phyloP scores from a whole-genome alignment of 345 rosid genomes.

The Salix exigua region DNA sequence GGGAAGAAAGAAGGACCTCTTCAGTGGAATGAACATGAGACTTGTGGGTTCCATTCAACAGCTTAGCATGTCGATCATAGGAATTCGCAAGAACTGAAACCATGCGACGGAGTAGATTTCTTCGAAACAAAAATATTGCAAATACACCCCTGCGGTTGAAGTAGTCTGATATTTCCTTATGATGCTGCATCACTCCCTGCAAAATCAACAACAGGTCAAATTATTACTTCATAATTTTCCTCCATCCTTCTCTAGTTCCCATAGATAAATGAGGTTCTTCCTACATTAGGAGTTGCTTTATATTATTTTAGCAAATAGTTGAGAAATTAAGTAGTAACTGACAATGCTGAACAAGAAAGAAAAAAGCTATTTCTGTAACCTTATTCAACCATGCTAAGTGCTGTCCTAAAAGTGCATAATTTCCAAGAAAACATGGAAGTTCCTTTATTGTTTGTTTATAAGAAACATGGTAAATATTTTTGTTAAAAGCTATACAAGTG shows the following conservation, averaged over 20 bases:
- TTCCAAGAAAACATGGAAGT: not conserved
- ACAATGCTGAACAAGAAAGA: not conserved
- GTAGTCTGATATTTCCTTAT: slow-evolving; percentile 61
- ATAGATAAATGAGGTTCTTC: not conserved
- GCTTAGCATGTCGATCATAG: slow-evolving; percentile 75
- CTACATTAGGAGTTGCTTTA: not conserved
- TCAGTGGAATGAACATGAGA: slow-evolving; percentile 91
- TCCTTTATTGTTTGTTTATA: too few species aligned
- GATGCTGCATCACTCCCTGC: slow-evolving; percentile 79
- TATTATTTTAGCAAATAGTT: not conserved
- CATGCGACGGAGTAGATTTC: slow-evolving; percentile 77
- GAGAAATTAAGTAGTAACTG: not conserved
- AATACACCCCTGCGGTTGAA: slow-evolving; percentile 82
- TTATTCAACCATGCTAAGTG: not conserved
- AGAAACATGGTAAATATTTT: not conserved
- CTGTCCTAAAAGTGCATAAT: not conserved
- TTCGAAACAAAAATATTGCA: slow-evolving; percentile 66
- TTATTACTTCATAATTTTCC: not conserved
- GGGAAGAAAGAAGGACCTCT: slow-evolving; percentile 51
- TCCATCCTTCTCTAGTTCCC: not conserved
- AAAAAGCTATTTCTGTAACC: not conserved
- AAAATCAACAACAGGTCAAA: slow-evolving; percentile 2
- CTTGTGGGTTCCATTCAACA: slow-evolving; percentile 90
- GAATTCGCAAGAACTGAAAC: slow-evolving; percentile 84
- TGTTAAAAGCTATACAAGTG: not conserved